Evolutionary conservation across 495 filamentous ascomycete genomes (phyloP).

Genomic region (Mytilinidion resinicola): DNA sequence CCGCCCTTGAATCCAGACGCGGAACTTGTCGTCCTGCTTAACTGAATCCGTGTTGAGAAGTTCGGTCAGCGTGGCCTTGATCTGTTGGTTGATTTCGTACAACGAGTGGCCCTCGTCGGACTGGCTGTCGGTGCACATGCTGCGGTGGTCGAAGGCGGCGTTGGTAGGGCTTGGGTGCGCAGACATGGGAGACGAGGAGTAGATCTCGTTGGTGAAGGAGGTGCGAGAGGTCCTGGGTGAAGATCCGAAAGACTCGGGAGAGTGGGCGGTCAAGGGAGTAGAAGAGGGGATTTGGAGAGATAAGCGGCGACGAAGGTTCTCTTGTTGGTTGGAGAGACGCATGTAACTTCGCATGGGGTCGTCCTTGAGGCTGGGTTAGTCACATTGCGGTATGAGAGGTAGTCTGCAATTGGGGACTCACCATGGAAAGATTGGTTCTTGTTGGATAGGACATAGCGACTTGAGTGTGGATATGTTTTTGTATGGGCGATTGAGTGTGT

Average conservation of each 20-base stretch:
- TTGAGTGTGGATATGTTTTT: not conserved
- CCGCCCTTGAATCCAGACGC: slow-evolving; percentile 56
- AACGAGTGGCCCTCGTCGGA: slow-evolving; percentile 49
- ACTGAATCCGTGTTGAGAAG: slow-evolving; percentile 58
- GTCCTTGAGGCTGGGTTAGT: slow-evolving; percentile 12
- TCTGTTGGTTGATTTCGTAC: slow-evolving; percentile 55
- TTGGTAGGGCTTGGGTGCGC: slow-evolving; percentile 9
- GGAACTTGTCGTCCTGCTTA: slow-evolving; percentile 47
- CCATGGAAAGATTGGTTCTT: not conserved
- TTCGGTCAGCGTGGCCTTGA: slow-evolving; percentile 59
- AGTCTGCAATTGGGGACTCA: slow-evolving; percentile 4
- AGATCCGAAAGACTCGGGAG: slow-evolving; percentile 24
- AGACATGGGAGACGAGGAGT: slow-evolving; percentile 6
- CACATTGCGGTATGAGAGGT: not conserved
- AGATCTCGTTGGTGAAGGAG: not conserved
- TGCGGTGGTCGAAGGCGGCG: slow-evolving; percentile 11
- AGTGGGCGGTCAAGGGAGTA: slow-evolving; percentile 15
- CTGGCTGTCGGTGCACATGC: slow-evolving; percentile 2
- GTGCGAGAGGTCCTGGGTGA: slow-evolving; percentile 12
- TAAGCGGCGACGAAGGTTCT: slow-evolving; percentile 27
- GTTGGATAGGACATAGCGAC: not conserved
- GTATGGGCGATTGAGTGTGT: not conserved
- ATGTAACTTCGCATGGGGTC: slow-evolving; percentile 21
- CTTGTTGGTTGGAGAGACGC: slow-evolving; percentile 27
- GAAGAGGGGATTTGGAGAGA: slow-evolving; percentile 22